phyloP scores from a whole-genome alignment of 495 filamentous ascomycete species.

The Lophiostoma macrostomum region DNA sequence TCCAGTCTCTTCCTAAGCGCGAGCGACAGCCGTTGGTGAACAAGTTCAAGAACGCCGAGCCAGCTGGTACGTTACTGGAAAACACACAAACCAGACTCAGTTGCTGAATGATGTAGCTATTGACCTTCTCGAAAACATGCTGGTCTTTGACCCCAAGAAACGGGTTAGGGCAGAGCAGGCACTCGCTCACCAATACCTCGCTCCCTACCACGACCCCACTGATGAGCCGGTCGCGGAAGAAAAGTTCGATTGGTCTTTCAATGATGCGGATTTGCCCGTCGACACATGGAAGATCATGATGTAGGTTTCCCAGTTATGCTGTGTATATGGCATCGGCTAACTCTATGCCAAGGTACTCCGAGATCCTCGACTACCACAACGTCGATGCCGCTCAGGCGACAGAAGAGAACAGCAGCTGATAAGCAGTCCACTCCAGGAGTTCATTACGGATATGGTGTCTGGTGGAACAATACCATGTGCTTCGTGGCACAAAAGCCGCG shows the following conservation, averaged over 20 bases:
- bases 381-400: slow-evolving; percentile 55
- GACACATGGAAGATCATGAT: slow-evolving; percentile 99
- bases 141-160: slow-evolving; percentile 94
- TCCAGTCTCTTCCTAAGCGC: slow-evolving; percentile 95
- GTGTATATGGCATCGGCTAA: slow-evolving; percentile 6
- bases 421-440: too few relatives aligned
- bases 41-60: slow-evolving; percentile 95
- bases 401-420: slow-evolving; percentile 32
- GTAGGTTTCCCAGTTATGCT: slow-evolving; percentile 53
- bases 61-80: slow-evolving; percentile 62
- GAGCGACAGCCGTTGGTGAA: slow-evolving; percentile 84
- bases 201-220: slow-evolving; percentile 94
- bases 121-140: slow-evolving; percentile 92
- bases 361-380: slow-evolving; percentile 99
- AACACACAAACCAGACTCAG: background rate
- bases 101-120: slow-evolving; percentile 59
- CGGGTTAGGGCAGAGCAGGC: slow-evolving; percentile 80
- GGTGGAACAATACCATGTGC: background rate
- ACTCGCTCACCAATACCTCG: slow-evolving; percentile 86
- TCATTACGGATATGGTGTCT: background rate
- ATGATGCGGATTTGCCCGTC: slow-evolving; percentile 94
- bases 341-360: slow-evolving; percentile 77
- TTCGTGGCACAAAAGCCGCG: too few relatives aligned
- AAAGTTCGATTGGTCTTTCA: slow-evolving; percentile 99
- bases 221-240: slow-evolving; percentile 95